Base-by-base conservation (phyloP, 805 yeast species). In the Yamadazyma sp. region DNA sequence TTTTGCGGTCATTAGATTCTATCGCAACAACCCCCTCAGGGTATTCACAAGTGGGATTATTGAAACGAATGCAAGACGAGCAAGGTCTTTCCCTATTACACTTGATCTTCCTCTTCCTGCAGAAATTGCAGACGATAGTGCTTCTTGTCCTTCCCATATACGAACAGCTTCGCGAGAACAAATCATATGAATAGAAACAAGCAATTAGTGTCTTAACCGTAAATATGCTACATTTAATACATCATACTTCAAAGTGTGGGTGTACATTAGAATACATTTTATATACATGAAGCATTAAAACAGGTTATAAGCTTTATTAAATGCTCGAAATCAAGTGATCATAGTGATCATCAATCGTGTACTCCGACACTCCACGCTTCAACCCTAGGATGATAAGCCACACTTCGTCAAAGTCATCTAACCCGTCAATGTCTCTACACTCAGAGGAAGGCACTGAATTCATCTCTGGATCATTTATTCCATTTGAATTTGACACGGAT, bases 1-100 rank as follows among this genome's bases (percentile, higher is more conserved):
- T 23, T 26, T 12, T 25, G 17, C 17, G 25, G 12, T 34, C 37
- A 22, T 19, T 28, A 7, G 39, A 35, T 25, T 35, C 34, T 9
- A 26, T n/a, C 6, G 32, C 27, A 12, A 13, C 20, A 4, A 26
- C 37, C 4, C 32, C 32, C 11, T 26, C 35, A 16, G 31, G 34
- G 17, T 30, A 37, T 13, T 28, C 27, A 28, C 46, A 42, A 15
- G 6, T 20, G 3, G 34, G 23, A 9, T 33, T 35, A 29, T 18
- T 20, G 18, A 28, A 39, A 17, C 34, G 36, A 15, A 32, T 18
- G 26, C 48, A 45, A n/a, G 42, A 38, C 12, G 40, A 28, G 28
- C 48, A 45, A 5, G 48, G 48, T 11, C 15, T 5, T 10, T 28
- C 41, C 25, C 35, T 28, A 28, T 45, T 35, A 27, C 48, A 45